Percentiles rank a stretch among this genome's conserved stretches.
These are phyloP conservation scores for Corynascus novoguineensis DNA, from an alignment of 495 filamentous ascomycete genomes.

Conservation along the genomic window DNA sequence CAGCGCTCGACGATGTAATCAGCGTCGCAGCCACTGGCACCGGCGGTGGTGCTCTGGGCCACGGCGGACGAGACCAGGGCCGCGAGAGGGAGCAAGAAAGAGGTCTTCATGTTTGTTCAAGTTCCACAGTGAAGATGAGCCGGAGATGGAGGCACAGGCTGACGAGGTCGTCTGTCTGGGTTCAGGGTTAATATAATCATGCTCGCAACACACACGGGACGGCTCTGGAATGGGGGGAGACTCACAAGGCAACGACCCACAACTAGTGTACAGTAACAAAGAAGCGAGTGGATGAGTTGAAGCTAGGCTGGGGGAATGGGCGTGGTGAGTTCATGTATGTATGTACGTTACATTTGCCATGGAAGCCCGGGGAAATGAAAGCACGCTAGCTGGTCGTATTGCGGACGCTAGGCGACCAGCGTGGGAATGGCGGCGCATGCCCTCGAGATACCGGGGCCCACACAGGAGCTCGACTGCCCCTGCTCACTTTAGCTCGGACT, in stretches of 20 bases:
- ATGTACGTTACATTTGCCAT: too few relatives aligned
- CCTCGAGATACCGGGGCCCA: too few relatives aligned
- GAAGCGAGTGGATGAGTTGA: neutral
- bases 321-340: neutral
- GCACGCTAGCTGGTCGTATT: conserved; percentile 1
- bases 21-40: conserved; percentile 35
- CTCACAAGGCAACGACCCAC: conserved; percentile 22
- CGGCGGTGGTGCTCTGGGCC: conserved; percentile 25
- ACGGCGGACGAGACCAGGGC: conserved; percentile 29
- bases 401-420: too few relatives aligned
- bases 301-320: neutral
- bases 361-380: conserved; percentile 7
- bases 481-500: conserved; percentile 4
- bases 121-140: neutral
- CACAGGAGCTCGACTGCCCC: neutral
- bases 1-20: conserved; percentile 44
- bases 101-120: conserved; percentile 28
- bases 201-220: neutral
- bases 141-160: neutral
- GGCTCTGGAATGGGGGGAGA: conserved; percentile 14
- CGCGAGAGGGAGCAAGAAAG: conserved; percentile 27
- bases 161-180: neutral
- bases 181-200: conserved; percentile 1
- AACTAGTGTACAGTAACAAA: conserved; percentile 10
- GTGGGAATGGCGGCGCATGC: conserved; percentile 8